Conservation (phyloP, 495 filamentous ascomycete genomes). For the Penicillium parvum region DNA sequence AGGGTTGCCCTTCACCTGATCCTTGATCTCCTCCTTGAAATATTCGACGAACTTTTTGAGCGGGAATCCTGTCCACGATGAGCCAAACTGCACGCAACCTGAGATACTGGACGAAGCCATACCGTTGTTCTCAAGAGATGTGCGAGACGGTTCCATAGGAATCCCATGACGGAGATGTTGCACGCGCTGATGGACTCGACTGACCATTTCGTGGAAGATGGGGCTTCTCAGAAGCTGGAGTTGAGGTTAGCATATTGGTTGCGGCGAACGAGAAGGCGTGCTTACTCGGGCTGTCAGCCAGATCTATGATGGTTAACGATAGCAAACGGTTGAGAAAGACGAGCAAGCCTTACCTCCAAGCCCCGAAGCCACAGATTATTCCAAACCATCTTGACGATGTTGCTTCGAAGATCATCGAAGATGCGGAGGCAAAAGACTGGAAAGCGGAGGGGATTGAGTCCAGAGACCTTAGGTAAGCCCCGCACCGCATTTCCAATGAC, state of each 20-base stretch:
- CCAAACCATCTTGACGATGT: conserved; percentile 15
- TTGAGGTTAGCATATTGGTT: conserved; percentile 8
- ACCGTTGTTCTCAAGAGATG: conserved; percentile 50
- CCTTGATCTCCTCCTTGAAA: conserved; percentile 57
- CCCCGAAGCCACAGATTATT: conserved; percentile 15
- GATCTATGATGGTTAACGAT: conserved; percentile 21
- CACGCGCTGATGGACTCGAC: conserved; percentile 49
- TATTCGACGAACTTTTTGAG: conserved; percentile 46
- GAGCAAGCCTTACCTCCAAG: conserved; percentile 18
- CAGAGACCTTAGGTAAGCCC: conserved; percentile 18
- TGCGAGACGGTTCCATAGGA: conserved; percentile 55
- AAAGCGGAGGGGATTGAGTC: conserved; percentile 5
- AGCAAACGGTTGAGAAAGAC: neutral
- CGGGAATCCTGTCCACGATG: conserved; percentile 19
- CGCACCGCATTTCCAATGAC: conserved; percentile 10
- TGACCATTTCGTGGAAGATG: conserved; percentile 56
- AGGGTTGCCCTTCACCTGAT: conserved; percentile 49
- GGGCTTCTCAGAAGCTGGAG: conserved; percentile 56
- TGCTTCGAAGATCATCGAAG: neutral
- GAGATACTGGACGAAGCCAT: conserved; percentile 6
- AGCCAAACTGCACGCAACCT: conserved; percentile 3
- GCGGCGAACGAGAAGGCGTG: conserved; percentile 1
- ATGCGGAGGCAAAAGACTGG: conserved; percentile 1
- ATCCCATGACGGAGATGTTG: conserved; percentile 49
- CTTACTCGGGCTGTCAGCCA: conserved; percentile 43